Base-by-base conservation (phyloP, 352 stramenopile genomes). In the Peronospora belbahrii region DNA sequence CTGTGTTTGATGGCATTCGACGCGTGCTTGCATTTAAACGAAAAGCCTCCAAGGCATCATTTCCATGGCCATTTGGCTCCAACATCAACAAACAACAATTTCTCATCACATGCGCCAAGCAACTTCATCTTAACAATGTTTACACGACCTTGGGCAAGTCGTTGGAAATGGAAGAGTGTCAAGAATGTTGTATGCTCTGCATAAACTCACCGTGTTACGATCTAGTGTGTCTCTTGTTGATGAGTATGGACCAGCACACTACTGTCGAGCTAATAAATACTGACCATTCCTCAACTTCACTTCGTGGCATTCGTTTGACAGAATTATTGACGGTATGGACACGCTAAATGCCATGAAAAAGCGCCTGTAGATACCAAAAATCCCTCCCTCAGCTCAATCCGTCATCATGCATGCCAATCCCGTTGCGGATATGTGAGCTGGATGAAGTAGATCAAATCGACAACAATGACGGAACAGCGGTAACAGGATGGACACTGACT, bases 101-200 rank as follows among this genome's bases (percentile, higher is more conserved):
- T 59, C 98, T 99, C 69, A 97, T 99, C 59, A 97, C 95, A 32
- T 98, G 97, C 52, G 86, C 90, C 59, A 91, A 91, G 58, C 92
- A 98, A 56, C 88, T 93, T 36, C 95, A 98, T 59, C 71, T 99
- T 31, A 98, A 99, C 74, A 98, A 98, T 67, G 77, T 97, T 15
- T 98, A 98, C 78, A 97, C 92, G 42, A 85, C 98, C 19, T 98
- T 99, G 71, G 96, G 90, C 62, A 88, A 95, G 81, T 92, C 74
- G 32, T 73, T 79, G 33, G 40, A 31, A 28, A 50, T 35, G 14
- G 4, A 22, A 36, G 7, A 18, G 14, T 6, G 6, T 6, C 14
- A n/a, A 33, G 14, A 33, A 15, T 3, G 13, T 1, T 50, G 32
- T 52, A 11, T 35, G 23, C 39, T 25, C 23, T 48, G 15, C n/a